Evolutionary conservation across 2,329 filamentous ascomycete genomes (phyloP).

Genomic region (Aspergillus chevalieri): DNA sequence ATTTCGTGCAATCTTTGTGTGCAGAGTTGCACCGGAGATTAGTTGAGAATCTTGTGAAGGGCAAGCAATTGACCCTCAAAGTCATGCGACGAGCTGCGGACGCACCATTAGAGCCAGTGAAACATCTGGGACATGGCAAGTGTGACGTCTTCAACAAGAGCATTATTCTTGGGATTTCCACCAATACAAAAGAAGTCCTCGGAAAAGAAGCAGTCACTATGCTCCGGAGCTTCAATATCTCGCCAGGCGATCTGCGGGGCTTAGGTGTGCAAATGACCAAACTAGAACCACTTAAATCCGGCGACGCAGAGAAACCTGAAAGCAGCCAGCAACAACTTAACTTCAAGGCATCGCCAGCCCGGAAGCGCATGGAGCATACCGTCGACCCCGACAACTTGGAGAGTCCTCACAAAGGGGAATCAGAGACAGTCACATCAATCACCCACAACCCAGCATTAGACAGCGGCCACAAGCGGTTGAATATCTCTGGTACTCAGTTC

Average conservation of each 20-base stretch:
- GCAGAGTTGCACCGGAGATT: conserved; percentile 77
- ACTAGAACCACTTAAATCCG: conserved; percentile 67
- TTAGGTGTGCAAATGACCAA: conserved; percentile 91
- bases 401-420: conserved; percentile 35
- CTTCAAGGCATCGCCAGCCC: conserved; percentile 52
- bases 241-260: conserved; percentile 86
- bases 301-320: conserved; percentile 48
- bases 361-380: conserved; percentile 15
- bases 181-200: conserved; percentile 64
- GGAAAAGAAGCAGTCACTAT: conserved; percentile 81
- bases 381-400: conserved; percentile 46
- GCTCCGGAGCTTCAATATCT: conserved; percentile 72
- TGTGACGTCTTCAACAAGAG: conserved; percentile 95
- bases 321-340: conserved; percentile 73
- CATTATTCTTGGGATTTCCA: conserved; percentile 72
- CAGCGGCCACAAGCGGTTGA: conserved; percentile 57
- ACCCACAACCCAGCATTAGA: conserved; percentile 28
- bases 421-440: conserved; percentile 15
- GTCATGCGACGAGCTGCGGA: conserved; percentile 83
- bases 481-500: conserved; percentile 83
- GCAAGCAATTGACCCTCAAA: conserved; percentile 84
- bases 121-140: conserved; percentile 90
- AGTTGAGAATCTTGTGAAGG: conserved; percentile 76
- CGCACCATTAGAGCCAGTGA: conserved; percentile 83
- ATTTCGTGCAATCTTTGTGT: conserved; percentile 80